Conservation (phyloP, 2,329 filamentous ascomycete genomes). For the Colletotrichum sansevieriae region DNA sequence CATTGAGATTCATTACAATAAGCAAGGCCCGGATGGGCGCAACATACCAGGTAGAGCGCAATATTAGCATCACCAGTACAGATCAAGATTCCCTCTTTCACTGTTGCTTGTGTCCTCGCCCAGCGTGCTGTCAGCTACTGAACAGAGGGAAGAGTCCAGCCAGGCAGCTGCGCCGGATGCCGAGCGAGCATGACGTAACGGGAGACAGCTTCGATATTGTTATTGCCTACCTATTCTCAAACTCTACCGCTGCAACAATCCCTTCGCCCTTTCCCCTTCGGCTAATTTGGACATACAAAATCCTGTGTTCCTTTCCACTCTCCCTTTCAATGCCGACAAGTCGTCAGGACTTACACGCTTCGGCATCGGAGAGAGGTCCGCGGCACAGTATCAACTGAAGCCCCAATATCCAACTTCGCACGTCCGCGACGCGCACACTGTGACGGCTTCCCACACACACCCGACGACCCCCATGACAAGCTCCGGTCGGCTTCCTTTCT, state of each 20-base stretch:
- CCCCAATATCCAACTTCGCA: slow-evolving; percentile 33
- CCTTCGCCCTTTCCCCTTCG: background rate
- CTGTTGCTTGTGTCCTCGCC: background rate
- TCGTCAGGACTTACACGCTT: slow-evolving; percentile 16
- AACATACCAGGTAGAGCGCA: slow-evolving; percentile 15
- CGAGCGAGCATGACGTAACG: slow-evolving; percentile 33
- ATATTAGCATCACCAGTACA: slow-evolving; percentile 10
- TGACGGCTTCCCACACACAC: slow-evolving; percentile 28
- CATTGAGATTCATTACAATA: slow-evolving; percentile 10
- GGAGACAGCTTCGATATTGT: slow-evolving; percentile 6
- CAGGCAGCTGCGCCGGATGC: background rate
- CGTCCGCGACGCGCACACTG: slow-evolving; percentile 40
- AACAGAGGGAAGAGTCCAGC: background rate
- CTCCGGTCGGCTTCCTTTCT: slow-evolving; percentile 34
- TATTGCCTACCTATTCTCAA: background rate
- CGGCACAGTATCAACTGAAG: slow-evolving; percentile 38
- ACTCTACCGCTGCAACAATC: background rate
- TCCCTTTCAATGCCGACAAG: background rate
- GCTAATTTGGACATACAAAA: background rate
- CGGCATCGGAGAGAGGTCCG: slow-evolving; percentile 23
- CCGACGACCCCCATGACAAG: slow-evolving; percentile 37
- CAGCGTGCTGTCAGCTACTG: background rate
- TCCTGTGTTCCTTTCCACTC: background rate
- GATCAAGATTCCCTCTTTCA: background rate
- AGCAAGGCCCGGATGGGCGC: slow-evolving; percentile 2